Evolutionary conservation across 106 monocot genomes (phyloP), one percentile per base, ranked within the genome.

Genomic region (Dendrobium catenatum): DNA sequence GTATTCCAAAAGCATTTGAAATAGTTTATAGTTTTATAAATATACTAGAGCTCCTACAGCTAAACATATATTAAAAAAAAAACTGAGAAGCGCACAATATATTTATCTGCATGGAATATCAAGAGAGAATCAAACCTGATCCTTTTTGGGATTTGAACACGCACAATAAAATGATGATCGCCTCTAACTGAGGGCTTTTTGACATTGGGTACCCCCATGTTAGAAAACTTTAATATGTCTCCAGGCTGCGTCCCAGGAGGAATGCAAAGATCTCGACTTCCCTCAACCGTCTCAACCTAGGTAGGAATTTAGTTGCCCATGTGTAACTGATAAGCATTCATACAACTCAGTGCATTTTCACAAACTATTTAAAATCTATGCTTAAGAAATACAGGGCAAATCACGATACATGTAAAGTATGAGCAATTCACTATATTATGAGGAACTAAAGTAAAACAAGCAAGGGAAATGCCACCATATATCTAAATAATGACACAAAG

Each of bases 161-260:
- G 85, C 44, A 99, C 84, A 59, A 80, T 77, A 83, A 99, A 93
- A 84, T 88, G 80, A 85, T 99, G 98, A 84, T 99, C 98, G 72
- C 98, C 98, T 58, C 89, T 85, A 86, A 89, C 82, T 72, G 91
- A 81, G 82, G 91, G 98, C 80, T 78, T 93, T 61, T 89, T 93
- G 42, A 99, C 84, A 82, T 90, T 87, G 76, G 98, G 98, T 79
- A 88, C 87, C 77, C 98, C 98, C 88, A 95, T 72, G n/a, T 86
- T 87, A 79, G 74, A 40, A 81, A 99, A 83, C 41, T 93, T 93
- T 51, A 99, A 64, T 72, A 42, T 82, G 18, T 91, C 89, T 81
- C 95, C 98, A 31, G 95, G 89, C 75, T 99, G 98, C 74, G 87
- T 99, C 24, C 98, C 98, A 76, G 95, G 76, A 56, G 95, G 92